Evolutionary conservation across 371 early-diverging fungal genomes (phyloP).

Genomic region (Lichtheimia ramosa): DNA sequence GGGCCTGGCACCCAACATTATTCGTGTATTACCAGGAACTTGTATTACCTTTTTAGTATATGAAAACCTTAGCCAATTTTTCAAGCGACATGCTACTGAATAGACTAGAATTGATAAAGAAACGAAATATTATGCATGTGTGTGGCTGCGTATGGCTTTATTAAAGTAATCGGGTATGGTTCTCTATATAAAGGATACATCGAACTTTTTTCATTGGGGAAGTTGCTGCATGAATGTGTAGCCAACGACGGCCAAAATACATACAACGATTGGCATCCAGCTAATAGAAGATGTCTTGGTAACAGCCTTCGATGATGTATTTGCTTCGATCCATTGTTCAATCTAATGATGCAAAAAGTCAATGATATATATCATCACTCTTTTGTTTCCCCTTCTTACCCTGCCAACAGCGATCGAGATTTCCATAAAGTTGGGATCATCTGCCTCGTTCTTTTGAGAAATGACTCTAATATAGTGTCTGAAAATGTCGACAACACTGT

Average conservation of each 20-base stretch:
- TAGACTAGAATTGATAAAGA: not conserved
- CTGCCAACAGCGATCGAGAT: conserved; percentile 62
- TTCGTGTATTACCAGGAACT: conserved; percentile 94
- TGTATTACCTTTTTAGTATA: conserved; percentile 95
- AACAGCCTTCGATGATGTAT: conserved; percentile 3
- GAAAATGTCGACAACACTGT: conserved; percentile 66
- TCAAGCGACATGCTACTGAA: conserved; percentile 57
- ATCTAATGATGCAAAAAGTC: conserved; percentile 18
- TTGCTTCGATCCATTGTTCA: conserved; percentile 47
- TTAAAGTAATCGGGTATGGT: too few relatives aligned
- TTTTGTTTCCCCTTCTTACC: conserved; percentile 24
- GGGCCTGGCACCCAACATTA: conserved; percentile 86
- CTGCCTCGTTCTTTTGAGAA: conserved; percentile 64
- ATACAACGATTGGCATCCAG: conserved; percentile 30
- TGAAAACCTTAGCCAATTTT: conserved; percentile 79
- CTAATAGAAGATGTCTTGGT: not conserved
- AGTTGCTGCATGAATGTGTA: conserved; percentile 17
- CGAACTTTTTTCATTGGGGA: too few relatives aligned
- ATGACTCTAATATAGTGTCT: conserved; percentile 64
- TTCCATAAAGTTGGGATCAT: conserved; percentile 71
- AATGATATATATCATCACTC: not conserved
- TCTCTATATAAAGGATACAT: too few relatives aligned
- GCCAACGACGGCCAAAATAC: conserved; percentile 29
- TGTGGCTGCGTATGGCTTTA: too few relatives aligned
- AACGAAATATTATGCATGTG: not conserved